Percentiles rank a stretch among this genome's conserved stretches.
Evolutionary conservation across 2,329 filamentous ascomycete species (phyloP).

Genomic region (Aspergillus pseudonomiae): DNA sequence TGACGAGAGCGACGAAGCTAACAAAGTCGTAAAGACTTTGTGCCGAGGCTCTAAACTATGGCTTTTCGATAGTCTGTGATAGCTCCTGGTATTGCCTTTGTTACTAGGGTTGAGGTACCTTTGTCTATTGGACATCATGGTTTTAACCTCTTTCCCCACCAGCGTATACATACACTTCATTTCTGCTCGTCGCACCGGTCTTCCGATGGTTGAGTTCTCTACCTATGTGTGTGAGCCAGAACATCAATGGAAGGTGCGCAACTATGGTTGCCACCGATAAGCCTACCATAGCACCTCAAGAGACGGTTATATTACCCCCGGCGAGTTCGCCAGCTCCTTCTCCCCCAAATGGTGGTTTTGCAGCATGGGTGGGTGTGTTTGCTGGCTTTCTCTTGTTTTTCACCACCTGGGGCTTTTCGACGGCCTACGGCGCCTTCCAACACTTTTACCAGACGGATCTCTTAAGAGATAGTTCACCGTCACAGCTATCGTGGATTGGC

Average conservation of each 20-base stretch:
- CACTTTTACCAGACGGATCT: slow-evolving; percentile 26
- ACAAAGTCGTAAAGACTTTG: neutral
- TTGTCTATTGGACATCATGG: neutral
- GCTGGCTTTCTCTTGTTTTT: slow-evolving; percentile 25
- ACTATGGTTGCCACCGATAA: neutral
- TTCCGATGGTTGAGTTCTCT: neutral
- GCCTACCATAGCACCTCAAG: neutral
- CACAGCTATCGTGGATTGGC: slow-evolving; percentile 49
- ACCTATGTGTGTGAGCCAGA: neutral
- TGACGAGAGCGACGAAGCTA: neutral
- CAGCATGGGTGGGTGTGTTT: slow-evolving; percentile 24
- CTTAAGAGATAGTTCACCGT: slow-evolving; percentile 29
- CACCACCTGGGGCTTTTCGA: slow-evolving; percentile 26
- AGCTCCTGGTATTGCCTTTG: neutral
- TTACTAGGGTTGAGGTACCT: neutral
- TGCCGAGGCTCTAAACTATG: neutral
- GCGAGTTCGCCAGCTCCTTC: neutral
- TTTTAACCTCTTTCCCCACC: neutral
- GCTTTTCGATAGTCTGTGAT: neutral
- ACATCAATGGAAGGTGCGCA: neutral
- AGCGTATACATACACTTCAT: neutral
- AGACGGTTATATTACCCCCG: neutral
- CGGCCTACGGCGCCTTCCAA: slow-evolving; percentile 30
- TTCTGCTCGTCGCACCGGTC: neutral
- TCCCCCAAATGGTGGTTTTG: slow-evolving; percentile 23